Conservation (phyloP, 345 rosid genomes). For the Populus euphratica region DNA sequence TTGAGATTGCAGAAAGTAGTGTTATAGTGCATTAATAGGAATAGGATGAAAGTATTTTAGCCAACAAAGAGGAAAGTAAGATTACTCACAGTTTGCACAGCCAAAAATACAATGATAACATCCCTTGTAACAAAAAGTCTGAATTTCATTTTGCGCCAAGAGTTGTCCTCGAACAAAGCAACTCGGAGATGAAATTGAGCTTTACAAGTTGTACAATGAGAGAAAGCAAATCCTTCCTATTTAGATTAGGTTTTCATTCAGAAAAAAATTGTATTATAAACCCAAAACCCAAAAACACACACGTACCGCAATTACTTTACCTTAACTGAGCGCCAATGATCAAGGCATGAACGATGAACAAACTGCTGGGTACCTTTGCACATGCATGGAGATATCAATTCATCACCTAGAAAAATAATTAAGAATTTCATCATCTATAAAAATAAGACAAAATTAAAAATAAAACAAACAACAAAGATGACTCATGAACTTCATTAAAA, state of each 20-base stretch:
- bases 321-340: slow-evolving; percentile 87
- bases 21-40: not conserved
- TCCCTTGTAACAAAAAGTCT: slow-evolving; percentile 95
- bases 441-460: not conserved
- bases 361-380: slow-evolving; percentile 95
- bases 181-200: slow-evolving; percentile 82
- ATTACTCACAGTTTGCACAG: slow-evolving; percentile 70
- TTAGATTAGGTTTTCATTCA: not conserved
- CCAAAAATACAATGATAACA: slow-evolving; percentile 80
- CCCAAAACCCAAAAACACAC: not conserved
- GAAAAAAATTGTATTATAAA: not conserved
- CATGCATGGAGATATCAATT: slow-evolving; percentile 95
- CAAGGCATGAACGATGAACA: slow-evolving; percentile 82
- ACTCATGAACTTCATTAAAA: not conserved
- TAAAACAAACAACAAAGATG: not conserved
- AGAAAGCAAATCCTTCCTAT: slow-evolving; percentile 96
- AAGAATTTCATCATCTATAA: slow-evolving; percentile 56
- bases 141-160: slow-evolving; percentile 87
- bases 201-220: slow-evolving; percentile 88
- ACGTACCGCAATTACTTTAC: slow-evolving; percentile 15
- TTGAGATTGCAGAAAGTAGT: not conserved
- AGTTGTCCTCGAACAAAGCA: slow-evolving; percentile 65
- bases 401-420: slow-evolving; percentile 51
- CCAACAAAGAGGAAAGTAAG: not conserved
- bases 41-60: not conserved